Percentiles rank a stretch among this genome's conserved stretches.
Evolutionary conservation across 208 protist genomes (phyloP).

Genomic region (Wallacemonas sp.): DNA sequence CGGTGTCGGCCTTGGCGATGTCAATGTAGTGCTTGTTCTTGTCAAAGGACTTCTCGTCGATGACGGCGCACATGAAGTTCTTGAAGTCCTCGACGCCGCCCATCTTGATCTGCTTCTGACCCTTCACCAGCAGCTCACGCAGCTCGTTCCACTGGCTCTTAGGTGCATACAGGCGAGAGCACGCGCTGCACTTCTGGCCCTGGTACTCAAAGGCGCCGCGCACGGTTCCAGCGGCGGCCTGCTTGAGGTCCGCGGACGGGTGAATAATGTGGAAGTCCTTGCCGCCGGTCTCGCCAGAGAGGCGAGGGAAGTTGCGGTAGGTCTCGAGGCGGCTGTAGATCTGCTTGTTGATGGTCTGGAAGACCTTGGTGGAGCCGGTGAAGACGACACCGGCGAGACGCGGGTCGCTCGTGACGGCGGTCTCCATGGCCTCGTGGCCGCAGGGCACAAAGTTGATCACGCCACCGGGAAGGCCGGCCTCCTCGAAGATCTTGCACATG

Average conservation of each 20-base stretch:
- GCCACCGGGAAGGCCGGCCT: slow-evolving; percentile 95
- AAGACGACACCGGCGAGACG: slow-evolving; percentile 95
- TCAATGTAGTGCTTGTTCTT: slow-evolving; percentile 96
- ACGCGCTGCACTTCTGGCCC: slow-evolving; percentile 97
- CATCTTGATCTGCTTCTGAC: slow-evolving; percentile 93
- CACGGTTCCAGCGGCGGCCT: slow-evolving; percentile 83
- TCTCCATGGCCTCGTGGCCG: slow-evolving; percentile 72
- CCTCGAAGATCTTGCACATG: slow-evolving; percentile 93
- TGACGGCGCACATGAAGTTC: slow-evolving; percentile 96
- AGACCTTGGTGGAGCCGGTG: slow-evolving; percentile 95
- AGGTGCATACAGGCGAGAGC: slow-evolving; percentile 93
- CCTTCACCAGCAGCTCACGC: slow-evolving; percentile 79
- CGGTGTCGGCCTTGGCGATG: slow-evolving; percentile 80
- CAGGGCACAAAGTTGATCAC: slow-evolving; percentile 96
- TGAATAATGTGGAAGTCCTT: slow-evolving; percentile 98
- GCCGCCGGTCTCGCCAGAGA: slow-evolving; percentile 96
- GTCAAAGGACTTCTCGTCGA: slow-evolving; percentile 94
- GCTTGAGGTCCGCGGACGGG: slow-evolving; percentile 85
- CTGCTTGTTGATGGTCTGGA: slow-evolving; percentile 92
- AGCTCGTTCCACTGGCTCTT: slow-evolving; percentile 88
- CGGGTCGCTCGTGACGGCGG: slow-evolving; percentile 68
- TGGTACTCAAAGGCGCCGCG: slow-evolving; percentile 97
- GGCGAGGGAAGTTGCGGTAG: slow-evolving; percentile 94
- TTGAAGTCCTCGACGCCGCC: slow-evolving; percentile 91
- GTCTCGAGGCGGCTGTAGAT: slow-evolving; percentile 89